Base-by-base conservation (phyloP, 176 grass and related monocot genomes). In the Calamus simplicifolius region DNA sequence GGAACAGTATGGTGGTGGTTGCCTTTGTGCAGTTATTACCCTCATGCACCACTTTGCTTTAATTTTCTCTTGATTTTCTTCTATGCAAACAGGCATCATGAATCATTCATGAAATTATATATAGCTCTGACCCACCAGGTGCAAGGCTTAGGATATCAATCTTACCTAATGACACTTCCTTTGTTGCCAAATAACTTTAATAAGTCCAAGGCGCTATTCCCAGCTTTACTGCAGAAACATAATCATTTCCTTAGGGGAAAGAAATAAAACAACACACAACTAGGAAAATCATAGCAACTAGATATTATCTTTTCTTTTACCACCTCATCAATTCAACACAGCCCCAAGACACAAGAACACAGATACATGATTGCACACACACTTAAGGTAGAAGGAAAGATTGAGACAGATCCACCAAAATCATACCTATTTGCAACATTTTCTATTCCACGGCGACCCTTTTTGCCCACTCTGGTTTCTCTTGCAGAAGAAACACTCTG, bases 141-240 rank as follows among this genome's bases (percentile, higher is more conserved):
- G 12, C 5, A 13, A 43, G 12, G 35, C 35, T 43, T 13, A 2
- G 35, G 35, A 43, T 13, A 43, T 43, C n/a, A 19, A 21, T 56
- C 59, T 54, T 73, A 92, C 87, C 93, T 72, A 67, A 92, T 75
- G 18, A 98, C 93, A 3, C 84, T 91, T 27, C 93, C 93, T 83
- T 85, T 92, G 81, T 78, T 85, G 43, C 93, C 81, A 6, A 98
- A 92, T 74, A 92, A 91, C 75, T 91, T 98, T 53, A 79, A 77
- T 52, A 98, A 65, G 59, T 43, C 35, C 35, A 43, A 13, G 2
- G 35, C 35, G 5, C 35, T 43, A 43, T 43, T 43, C 13, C 35
- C 35, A 3, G 35, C 13, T 13, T 43, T 43, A 43, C 35, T 43
- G 35, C 35, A 43, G 10, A 43, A 43, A 43, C 35, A 43, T 43